Base-by-base conservation (phyloP, 345 rosid species). In the Geranium brycei region DNA sequence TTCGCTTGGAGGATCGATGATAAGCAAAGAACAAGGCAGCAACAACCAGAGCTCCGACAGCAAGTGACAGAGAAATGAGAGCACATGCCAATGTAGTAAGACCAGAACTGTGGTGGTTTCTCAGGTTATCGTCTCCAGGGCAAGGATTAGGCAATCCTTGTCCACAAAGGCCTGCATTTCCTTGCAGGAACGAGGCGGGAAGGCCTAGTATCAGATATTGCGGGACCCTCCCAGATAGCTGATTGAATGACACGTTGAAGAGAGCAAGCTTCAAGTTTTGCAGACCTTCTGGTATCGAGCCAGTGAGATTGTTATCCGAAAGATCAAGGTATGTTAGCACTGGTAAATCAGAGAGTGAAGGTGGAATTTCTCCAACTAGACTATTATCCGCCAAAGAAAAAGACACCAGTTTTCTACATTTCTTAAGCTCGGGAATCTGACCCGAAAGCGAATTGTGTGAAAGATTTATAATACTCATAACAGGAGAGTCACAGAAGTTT, bases 251-350 rank as follows among this genome's bases (percentile, higher is more conserved):
- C 12, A 86, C 91, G 65, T 92, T 92, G 76, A 92, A 85, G 61
- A 89, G 93, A 47, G 96, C 98, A 62, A 92, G 95, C 82, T 87
- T 87, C 80, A 87, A 76, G 73, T 86, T 84, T 61, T 89, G 88
- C 13, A 92, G 83, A 58, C 73, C 93, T 59, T 60, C 82, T 7
- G 97, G 97, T 67, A 92, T 86, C 31, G 82, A 71, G 69, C 98
- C 97, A 3, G 78, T 86, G 61, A 92, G 88, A 59, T 80, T 83
- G 82, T 92, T 92, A 58, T 79, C 79, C 2, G 98, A 89, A 19
- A 92, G 80, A 72, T 92, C 98, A 75, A 92, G 91, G 78, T 92
- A 92, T 57, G 96, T 89, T 71, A 92, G 66, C 64, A 89, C 96
- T 7, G 91, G 93, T 62, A 92, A 66, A 61, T 87, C 89, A 61